Conservation (phyloP, 176 grass and related monocot genomes). For the Aegilops umbellulata region DNA sequence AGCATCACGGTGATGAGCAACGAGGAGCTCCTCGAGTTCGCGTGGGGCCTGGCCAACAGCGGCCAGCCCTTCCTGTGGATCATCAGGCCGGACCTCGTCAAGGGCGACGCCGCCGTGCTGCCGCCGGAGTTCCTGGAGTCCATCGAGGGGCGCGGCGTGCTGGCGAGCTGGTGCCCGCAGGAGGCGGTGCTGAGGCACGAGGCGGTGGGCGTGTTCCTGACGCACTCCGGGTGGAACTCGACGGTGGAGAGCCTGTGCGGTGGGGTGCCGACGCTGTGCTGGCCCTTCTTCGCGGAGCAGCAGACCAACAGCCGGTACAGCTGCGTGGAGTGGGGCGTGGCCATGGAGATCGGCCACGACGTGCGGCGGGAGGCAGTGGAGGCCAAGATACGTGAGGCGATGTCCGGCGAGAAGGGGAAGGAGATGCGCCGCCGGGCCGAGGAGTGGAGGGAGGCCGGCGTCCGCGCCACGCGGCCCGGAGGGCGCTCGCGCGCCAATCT, state of each 20-base stretch:
- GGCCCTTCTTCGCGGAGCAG: constrained; percentile 52
- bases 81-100: constrained; percentile 41
- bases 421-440: constrained; percentile 28
- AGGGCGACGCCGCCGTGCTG: constrained; percentile 37
- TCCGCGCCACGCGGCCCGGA: constrained; percentile 8
- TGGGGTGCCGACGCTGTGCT: constrained; percentile 51
- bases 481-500: constrained; percentile 35
- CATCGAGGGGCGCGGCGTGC: neutral
- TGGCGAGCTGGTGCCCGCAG: constrained; percentile 54
- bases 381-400: constrained; percentile 40
- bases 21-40: constrained; percentile 49
- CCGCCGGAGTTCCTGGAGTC: constrained; percentile 39
- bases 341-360: constrained; percentile 45
- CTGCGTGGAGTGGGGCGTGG: constrained; percentile 44
- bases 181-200: constrained; percentile 42
- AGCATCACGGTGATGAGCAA: constrained; percentile 44
- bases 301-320: constrained; percentile 46
- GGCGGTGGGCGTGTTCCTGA: constrained; percentile 45
- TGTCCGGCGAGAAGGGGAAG: constrained; percentile 36
- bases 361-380: constrained; percentile 39
- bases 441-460: constrained; percentile 32
- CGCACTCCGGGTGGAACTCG: constrained; percentile 50
- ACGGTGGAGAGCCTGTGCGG: constrained; percentile 33
- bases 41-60: constrained; percentile 50
- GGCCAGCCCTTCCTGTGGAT: constrained; percentile 42